A percentile compares a stretch with the other conserved stretches of the same genome.
Evolutionary conservation across 345 rosid genomes (phyloP).

Genomic region (Noccaea bulbosa): DNA sequence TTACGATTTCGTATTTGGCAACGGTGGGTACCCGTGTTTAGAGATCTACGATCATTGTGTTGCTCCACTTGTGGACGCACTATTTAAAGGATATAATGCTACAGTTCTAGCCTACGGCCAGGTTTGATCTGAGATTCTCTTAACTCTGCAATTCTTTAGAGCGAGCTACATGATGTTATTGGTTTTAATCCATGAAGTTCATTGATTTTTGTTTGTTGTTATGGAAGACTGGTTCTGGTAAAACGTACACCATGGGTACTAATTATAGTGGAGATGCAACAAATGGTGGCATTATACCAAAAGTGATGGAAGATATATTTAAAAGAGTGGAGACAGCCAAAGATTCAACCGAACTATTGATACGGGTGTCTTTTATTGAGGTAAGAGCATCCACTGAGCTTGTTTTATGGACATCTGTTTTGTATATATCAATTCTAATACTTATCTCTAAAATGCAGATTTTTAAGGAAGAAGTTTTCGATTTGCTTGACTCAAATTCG

Average conservation of each 20-base stretch:
- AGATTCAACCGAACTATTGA: constrained; percentile 65
- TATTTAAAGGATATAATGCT: constrained; percentile 87
- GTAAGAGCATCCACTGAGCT: constrained; percentile 42
- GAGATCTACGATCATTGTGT: constrained; percentile 68
- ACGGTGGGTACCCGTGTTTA: constrained; percentile 53
- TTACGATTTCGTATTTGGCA: constrained; percentile 76
- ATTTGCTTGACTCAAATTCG: constrained; percentile 75
- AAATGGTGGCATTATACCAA: constrained; percentile 72
- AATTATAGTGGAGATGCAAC: constrained; percentile 71
- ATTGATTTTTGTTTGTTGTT: constrained; percentile 8
- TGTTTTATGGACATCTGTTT: background rate
- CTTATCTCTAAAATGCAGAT: constrained; percentile 52
- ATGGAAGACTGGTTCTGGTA: constrained; percentile 88
- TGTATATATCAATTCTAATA: background rate
- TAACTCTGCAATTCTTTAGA: background rate
- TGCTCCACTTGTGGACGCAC: constrained; percentile 87
- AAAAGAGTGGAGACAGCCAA: constrained; percentile 52
- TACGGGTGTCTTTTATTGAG: constrained; percentile 95
- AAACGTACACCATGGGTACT: constrained; percentile 96
- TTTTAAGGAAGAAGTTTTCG: constrained; percentile 95
- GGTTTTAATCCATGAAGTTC: constrained; percentile 15
- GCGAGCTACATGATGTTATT: background rate
- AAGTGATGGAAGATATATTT: constrained; percentile 81
- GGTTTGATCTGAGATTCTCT: constrained; percentile 49
- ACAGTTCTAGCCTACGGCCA: constrained; percentile 97